Evolutionary conservation across 306 rosid genomes (phyloP), one percentile per base, ranked within the genome.

Genomic region (Chamaecrista fasciculata): DNA sequence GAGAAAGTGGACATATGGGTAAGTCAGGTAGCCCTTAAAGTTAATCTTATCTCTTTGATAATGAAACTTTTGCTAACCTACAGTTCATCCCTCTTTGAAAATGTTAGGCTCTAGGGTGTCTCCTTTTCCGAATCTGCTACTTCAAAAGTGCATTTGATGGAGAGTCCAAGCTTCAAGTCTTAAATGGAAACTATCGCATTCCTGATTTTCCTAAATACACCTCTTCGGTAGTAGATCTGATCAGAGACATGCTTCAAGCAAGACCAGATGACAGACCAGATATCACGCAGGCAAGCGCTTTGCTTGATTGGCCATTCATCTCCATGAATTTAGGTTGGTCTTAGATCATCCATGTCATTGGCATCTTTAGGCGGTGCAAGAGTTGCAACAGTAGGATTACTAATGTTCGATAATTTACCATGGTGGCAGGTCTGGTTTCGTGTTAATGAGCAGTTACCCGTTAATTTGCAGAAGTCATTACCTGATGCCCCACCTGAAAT

Each of bases 231-330:
- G 3, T 26, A 3, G 47, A 11, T 81, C 88, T 94, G 50, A 91
- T 90, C 82, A 91, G 76, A 76, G 96, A 94, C 79, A 85, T 94
- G 97, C 99, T 94, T 76, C 97, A 90, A 81, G 87, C 90, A 28
- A 82, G 86, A 73, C 98, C 97, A 61, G 91, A 90, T 23, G 92
- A 90, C 89, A 78, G 99, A 94, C 99, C 99, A 76, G 99, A 94
- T 79, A 90, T 94, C 99, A 91, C 96, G 95, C 99, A 90, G 99
- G 99, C 97, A 94, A 94, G 99, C 86, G 87, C 96, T 94, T 94
- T 94, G 95, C 97, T 94, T 88, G 97, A 94, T 94, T 88, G 97
- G 95, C 96, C 97, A 86, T 94, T 88, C 96, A 91, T 90, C 95
- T 88, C 96, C 96, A 88, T 93, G 90, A 88, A 75, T 86, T 94